Evolutionary conservation across 2,329 filamentous ascomycete genomes (phyloP), one percentile per base, ranked within the genome.

Genomic region (Corniculantispora saksenae): DNA sequence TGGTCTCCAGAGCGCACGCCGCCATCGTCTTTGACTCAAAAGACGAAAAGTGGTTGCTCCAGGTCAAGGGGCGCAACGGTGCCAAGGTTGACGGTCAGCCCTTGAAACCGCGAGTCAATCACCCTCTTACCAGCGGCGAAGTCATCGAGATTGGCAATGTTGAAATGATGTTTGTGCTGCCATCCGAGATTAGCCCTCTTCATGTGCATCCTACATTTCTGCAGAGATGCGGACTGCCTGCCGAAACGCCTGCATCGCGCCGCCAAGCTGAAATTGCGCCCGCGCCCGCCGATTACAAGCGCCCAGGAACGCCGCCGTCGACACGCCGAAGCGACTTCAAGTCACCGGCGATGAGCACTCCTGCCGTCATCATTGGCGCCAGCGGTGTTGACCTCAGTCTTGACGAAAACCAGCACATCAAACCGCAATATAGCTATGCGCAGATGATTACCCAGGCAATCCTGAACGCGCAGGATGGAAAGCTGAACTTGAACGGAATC

Each of bases 161-260:
- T 1, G 94, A 99, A 80, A 99, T 99, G 95, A 94, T 98, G 83
- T 99, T 99, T 77, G 92, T 97, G 56, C 86, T 97, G n/a, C 94
- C 95, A 0, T 88, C 87, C 27, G 89, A 91, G 69, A 83, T 87
- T 54, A 82, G 81, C 64, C 86, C 87, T 27, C 83, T 93, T 29
- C 83, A 86, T 55, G 89, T 96, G 66, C 86, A 91, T 72, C 84
- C 84, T 25, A 86, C 80, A 71, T 93, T 91, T 73, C 84, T 91
- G 19, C 86, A 91, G 70, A 88, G 91, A 54, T 89, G 90, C 38
- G 84, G 87, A 29, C 80, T 89, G 38, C 75, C 78, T 56, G 61
- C 68, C n/a, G 70, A 75, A 8, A 70, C 70, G 5, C 70, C 73
- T 69, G 66, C 69, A 55, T 69, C 73, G 50, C 72, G 72, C 19